Conservation (phyloP, 306 rosid genomes). For the Cicer judaicum region DNA sequence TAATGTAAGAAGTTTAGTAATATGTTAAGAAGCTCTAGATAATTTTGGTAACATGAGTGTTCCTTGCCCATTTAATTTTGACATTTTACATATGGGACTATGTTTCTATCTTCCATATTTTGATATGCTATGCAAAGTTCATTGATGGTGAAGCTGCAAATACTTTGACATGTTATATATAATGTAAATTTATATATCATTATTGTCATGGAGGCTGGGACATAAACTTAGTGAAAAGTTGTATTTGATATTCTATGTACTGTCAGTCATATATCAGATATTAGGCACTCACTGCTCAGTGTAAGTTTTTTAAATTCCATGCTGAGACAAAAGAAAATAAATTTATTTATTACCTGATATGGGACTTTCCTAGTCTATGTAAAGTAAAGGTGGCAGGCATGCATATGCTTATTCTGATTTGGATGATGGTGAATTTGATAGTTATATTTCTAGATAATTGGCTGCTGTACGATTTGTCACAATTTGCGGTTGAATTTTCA, state of each 20-base stretch:
- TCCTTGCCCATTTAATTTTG: neutral
- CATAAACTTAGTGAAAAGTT: neutral
- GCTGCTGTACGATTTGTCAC: neutral
- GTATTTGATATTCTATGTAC: neutral
- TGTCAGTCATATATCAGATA: neutral
- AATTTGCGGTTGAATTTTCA: neutral
- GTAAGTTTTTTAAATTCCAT: neutral
- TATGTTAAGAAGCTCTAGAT: neutral
- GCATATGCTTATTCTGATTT: neutral
- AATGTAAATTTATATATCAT: neutral
- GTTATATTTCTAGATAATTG: slow-evolving; percentile 2
- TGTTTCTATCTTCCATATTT: neutral
- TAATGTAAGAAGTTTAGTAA: neutral
- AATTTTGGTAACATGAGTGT: neutral
- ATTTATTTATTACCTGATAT: neutral
- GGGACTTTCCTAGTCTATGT: neutral
- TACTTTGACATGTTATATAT: neutral
- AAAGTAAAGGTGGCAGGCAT: neutral
- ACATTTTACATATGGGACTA: neutral
- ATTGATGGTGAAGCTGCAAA: neutral
- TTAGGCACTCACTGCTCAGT: neutral
- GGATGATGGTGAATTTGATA: neutral
- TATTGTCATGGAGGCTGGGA: neutral
- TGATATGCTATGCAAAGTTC: neutral
- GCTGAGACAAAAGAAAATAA: neutral